phyloP scores from a whole-genome alignment of 2,329 filamentous ascomycete genomes.

The Monosporascus ibericus region DNA sequence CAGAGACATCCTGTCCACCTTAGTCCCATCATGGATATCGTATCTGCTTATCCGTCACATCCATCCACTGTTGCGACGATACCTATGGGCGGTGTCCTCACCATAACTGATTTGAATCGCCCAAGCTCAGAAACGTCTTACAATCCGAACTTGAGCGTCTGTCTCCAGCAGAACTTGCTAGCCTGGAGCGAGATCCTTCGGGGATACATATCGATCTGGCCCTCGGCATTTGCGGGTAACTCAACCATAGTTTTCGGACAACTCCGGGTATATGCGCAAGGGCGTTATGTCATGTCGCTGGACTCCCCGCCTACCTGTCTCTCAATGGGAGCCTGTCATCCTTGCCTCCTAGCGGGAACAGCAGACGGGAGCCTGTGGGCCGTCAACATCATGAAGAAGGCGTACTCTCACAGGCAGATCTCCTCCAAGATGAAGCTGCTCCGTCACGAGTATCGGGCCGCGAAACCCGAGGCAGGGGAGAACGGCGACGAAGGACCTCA shows the following conservation, averaged over 20 bases:
- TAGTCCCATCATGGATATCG: constrained; percentile 47
- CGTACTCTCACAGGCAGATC: constrained; percentile 35
- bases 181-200: constrained; percentile 50
- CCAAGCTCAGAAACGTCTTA: constrained; percentile 49
- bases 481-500: constrained; percentile 19
- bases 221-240: constrained; percentile 46
- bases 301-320: constrained; percentile 46
- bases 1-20: constrained; percentile 48
- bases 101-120: constrained; percentile 45
- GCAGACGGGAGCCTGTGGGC: constrained; percentile 49
- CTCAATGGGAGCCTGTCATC: constrained; percentile 43
- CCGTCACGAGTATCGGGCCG: constrained; percentile 46
- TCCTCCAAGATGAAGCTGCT: constrained; percentile 40
- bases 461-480: constrained; percentile 14
- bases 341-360: constrained; percentile 47
- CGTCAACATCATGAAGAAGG: constrained; percentile 37
- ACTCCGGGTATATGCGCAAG: constrained; percentile 45
- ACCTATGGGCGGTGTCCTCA: constrained; percentile 47
- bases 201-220: constrained; percentile 47
- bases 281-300: constrained; percentile 44
- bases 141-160: constrained; percentile 43
- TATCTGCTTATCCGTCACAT: constrained; percentile 49
- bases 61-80: constrained; percentile 50
- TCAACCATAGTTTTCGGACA: constrained; percentile 48
- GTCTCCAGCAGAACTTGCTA: constrained; percentile 47